Evolutionary conservation across 1,139 yeast genomes (phyloP).

Genomic region (Kodamaea ohmeri): DNA sequence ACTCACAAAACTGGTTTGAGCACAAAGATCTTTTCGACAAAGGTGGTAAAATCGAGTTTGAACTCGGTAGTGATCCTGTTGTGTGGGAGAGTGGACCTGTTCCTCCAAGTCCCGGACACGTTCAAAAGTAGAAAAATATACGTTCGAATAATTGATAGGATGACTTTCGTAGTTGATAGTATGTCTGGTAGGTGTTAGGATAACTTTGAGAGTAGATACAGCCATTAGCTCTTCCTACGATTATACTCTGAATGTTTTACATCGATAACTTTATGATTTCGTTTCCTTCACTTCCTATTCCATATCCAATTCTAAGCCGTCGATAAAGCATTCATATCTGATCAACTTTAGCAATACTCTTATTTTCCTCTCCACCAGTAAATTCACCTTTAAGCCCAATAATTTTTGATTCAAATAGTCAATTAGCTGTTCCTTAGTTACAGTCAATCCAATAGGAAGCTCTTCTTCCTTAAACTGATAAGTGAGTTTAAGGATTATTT

Average conservation of each 20-base stretch:
- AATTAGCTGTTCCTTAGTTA: conserved; percentile 13
- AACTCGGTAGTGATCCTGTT: conserved; percentile 21
- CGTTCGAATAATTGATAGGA: too few relatives aligned
- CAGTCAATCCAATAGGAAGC: conserved; percentile 3
- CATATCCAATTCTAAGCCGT: conserved; percentile 12
- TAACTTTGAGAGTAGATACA: too few relatives aligned
- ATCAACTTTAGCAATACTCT: conserved; percentile 8
- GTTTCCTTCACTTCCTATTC: conserved; percentile 1
- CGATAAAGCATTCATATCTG: conserved; percentile 10
- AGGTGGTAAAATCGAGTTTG: conserved; percentile 31
- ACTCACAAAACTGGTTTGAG: conserved; percentile 31
- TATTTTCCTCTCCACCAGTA: conserved; percentile 10
- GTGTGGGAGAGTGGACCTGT: conserved; percentile 25
- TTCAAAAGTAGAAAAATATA: background rate
- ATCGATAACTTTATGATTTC: background rate
- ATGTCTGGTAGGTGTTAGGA: too few relatives aligned
- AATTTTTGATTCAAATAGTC: conserved; percentile 12
- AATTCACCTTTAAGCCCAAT: conserved; percentile 7
- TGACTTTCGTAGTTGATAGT: too few relatives aligned
- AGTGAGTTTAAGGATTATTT: conserved; percentile 7
- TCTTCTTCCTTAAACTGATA: conserved; percentile 8
- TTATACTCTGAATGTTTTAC: background rate
- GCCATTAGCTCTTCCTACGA: too few relatives aligned
- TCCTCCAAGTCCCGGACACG: conserved; percentile 31
- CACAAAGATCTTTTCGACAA: conserved; percentile 31